Percentiles rank a stretch among this genome's conserved stretches.
These are phyloP conservation scores for Colletotrichum gigasporum DNA, from an alignment of 2,329 filamentous ascomycete species.

Conservation along the genomic window DNA sequence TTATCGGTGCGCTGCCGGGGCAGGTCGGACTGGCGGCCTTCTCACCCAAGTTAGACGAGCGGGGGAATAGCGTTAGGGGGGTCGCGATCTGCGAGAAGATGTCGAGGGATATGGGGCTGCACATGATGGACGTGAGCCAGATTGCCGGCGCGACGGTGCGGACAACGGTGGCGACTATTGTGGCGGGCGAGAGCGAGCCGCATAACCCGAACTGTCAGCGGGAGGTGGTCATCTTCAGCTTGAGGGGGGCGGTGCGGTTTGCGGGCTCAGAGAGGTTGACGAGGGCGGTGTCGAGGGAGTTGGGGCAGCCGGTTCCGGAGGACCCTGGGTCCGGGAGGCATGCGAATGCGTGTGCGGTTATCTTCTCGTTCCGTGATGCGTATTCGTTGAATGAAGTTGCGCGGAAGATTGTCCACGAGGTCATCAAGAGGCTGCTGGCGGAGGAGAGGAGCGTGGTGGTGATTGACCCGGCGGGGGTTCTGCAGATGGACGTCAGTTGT, in stretches of 20 bases:
- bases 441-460: constrained; percentile 40
- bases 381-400: constrained; percentile 43
- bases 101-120: constrained; percentile 43
- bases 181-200: constrained; percentile 37
- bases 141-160: constrained; percentile 26
- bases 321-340: constrained; percentile 39
- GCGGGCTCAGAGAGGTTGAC: constrained; percentile 44
- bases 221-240: constrained; percentile 42
- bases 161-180: constrained; percentile 41
- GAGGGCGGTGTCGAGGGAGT: constrained; percentile 41
- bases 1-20: constrained; percentile 48
- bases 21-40: constrained; percentile 59
- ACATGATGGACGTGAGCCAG: constrained; percentile 33
- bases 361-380: constrained; percentile 44
- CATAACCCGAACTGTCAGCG: constrained; percentile 38
- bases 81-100: constrained; percentile 54
- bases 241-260: constrained; percentile 45
- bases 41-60: constrained; percentile 66
- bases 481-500: constrained; percentile 33
- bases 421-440: constrained; percentile 36
- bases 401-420: constrained; percentile 40
- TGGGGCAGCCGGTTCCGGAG: constrained; percentile 33
- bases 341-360: constrained; percentile 39
- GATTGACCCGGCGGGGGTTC: constrained; percentile 39
- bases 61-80: constrained; percentile 49